These are phyloP conservation scores for Penicillium janthinellum DNA, from an alignment of 2,329 filamentous ascomycete species.

Conservation along the genomic window DNA sequence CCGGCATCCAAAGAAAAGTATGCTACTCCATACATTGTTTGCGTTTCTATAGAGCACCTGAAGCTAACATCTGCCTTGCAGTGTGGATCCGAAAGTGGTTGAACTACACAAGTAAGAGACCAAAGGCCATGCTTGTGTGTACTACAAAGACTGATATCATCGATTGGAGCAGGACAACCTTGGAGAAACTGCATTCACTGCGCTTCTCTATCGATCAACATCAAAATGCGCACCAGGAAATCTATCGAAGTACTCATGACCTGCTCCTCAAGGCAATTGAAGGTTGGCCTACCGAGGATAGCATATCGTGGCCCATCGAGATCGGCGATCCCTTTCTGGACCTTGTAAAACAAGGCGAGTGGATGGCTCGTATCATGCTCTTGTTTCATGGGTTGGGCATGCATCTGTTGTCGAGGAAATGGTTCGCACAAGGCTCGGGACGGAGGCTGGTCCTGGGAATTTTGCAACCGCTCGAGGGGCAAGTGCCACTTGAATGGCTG, in stretches of 20 bases:
- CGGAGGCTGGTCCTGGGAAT: slow-evolving; percentile 10
- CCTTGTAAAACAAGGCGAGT: slow-evolving; percentile 11
- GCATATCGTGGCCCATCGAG: slow-evolving; percentile 12
- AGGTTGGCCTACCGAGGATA: slow-evolving; percentile 13
- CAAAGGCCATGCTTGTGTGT: background rate
- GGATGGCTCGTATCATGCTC: slow-evolving; percentile 13
- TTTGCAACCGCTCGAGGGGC: slow-evolving; percentile 5
- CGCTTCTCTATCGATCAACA: slow-evolving; percentile 2
- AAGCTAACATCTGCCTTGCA: background rate
- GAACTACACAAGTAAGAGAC: slow-evolving; percentile 8
- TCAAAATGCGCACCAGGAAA: background rate
- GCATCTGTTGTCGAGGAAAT: slow-evolving; percentile 13
- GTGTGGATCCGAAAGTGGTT: slow-evolving; percentile 11
- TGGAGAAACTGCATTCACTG: slow-evolving; percentile 10
- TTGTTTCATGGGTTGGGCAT: slow-evolving; percentile 13
- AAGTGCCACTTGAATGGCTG: slow-evolving; percentile 8
- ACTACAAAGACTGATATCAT: background rate
- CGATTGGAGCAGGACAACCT: slow-evolving; percentile 1
- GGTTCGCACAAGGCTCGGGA: slow-evolving; percentile 13
- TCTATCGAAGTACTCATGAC: slow-evolving; percentile 9
- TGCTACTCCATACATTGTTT: background rate
- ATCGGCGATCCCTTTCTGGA: slow-evolving; percentile 9
- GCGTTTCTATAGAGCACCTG: background rate
- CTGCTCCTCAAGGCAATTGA: slow-evolving; percentile 9
- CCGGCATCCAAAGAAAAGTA: background rate